Evolutionary conservation across 2,329 filamentous ascomycete genomes (phyloP), one percentile per base, ranked within the genome.

Genomic region (Rutstroemia sp.): DNA sequence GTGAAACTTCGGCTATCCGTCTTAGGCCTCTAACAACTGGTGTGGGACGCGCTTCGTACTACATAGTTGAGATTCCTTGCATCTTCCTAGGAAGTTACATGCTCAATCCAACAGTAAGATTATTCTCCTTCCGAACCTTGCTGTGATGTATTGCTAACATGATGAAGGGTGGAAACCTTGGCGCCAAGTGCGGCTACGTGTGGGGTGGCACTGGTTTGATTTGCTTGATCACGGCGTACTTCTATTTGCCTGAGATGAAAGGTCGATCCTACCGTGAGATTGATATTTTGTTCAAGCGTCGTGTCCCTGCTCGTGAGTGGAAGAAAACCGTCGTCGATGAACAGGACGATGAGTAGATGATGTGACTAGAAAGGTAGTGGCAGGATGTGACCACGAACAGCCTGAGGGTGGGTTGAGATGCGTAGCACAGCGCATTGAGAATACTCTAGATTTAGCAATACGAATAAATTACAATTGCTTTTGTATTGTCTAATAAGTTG

Each of bases 21-120:
- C 82, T 87, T 30, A 70, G 83, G 48, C 80, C 83, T 48, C 71
- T 86, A n/a, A 86, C 80, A 2, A 86, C 83, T 23, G 83, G 82
- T 69, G 71, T 86, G 50, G 83, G 83, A 66, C 82, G 83, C 66
- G 83, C 71, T 52, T 71, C 75, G 10, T 87, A 87, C 75, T 86
- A 87, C 71, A 63, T 83, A 4, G 72, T 83, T 59, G 78, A 86
- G 58, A 86, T 86, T 67, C 82, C 83, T 63, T 84, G 80, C 65
- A 87, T 86, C 66, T 86, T 82, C 77, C 76, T 83, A 8, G 69
- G 74, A 8, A 79, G 75, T 60, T 82, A 78, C 64, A 81, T 85
- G 79, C 80, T 85, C 60, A 85, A 85, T 75, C 30, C 30, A 4
- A 34, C 30, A 12, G 30, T 34, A 34, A 34, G 30, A 4, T 3